A percentile compares a stretch with the other conserved stretches of the same genome.
Conservation (phyloP, 1,139 yeast species). For the Eremothecium sinecaudum region DNA sequence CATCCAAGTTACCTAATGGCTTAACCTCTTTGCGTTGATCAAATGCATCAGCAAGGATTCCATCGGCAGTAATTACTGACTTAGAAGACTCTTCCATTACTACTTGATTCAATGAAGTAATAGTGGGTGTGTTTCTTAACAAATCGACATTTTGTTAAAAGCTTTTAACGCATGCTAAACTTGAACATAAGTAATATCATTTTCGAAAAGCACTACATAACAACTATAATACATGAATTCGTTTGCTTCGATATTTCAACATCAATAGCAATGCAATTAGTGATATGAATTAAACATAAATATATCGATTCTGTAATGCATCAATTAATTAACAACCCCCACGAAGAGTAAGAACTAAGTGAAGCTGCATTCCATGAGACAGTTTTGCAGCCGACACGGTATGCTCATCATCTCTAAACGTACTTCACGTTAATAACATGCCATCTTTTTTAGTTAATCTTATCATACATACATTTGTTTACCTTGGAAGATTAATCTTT, state of each 20-base stretch:
- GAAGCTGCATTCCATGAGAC: slow-evolving; percentile 70
- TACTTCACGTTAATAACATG: slow-evolving; percentile 12
- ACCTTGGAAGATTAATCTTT: slow-evolving; percentile 82
- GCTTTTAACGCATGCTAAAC: no score
- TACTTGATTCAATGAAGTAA: no score
- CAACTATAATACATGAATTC: no score
- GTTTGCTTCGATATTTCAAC: no score
- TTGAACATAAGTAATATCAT: no score
- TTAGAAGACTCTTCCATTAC: slow-evolving; percentile 8
- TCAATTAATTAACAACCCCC: slow-evolving; percentile 63
- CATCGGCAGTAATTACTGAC: slow-evolving; percentile 46
- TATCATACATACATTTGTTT: slow-evolving; percentile 61
- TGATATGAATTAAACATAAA: no score
- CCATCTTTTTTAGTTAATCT: background rate
- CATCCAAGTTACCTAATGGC: slow-evolving; percentile 37
- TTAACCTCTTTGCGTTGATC: slow-evolving; percentile 38
- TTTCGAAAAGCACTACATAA: no score
- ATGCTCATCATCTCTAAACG: slow-evolving; percentile 58
- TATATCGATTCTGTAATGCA: no score
- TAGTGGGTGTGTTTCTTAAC: no score
- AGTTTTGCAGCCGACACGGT: slow-evolving; percentile 59
- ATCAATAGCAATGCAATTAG: no score
- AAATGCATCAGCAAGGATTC: slow-evolving; percentile 46
- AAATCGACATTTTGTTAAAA: no score
- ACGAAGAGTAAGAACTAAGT: slow-evolving; percentile 79